Base-by-base conservation (phyloP, 2,329 filamentous ascomycete species). In the Fusarium sp. region DNA sequence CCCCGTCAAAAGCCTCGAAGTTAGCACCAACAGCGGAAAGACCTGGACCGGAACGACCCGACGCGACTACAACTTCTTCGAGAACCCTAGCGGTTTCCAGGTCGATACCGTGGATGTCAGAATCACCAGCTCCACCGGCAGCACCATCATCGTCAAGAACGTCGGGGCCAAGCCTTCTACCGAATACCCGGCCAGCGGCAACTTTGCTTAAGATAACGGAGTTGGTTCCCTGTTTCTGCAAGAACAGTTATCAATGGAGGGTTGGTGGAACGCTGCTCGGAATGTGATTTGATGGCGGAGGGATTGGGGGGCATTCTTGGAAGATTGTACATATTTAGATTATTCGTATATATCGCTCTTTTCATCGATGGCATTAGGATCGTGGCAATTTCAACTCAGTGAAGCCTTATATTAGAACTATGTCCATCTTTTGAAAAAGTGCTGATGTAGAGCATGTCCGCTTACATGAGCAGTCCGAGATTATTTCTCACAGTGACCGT, bases 51-150 rank as follows among this genome's bases (percentile, higher is more conserved):
- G 79, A 22, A 91, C 90, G 0, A 84, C 82, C 1, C 84, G 90
- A 48, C 80, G 84, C 55, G 80, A 83, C 24, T 90, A 90, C 78
- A 89, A 92, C 84, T 92, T 86, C 82, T 92, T 92, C 57, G 87
- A 92, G 83, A 86, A 90, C 74, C 68, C 82, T 1, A 83, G 84
- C 64, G 90, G 90, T 0, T 91, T 89, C 74, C 87, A 88, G 2
- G 85, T 85, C 0, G 80, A 84, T 18, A 85, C 79, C 4, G 88
- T 92, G 4, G 85, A 88, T 75, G 84, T 92, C 36, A 85, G 85
- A 64, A 84, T 91, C 30, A 91, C 89, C 3, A 86, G 87, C 66
- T 77, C 82, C 7, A 84, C 84, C 38, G 90, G 90, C 0, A 82
- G 84, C 68, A 84, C 77, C 0, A 83, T 92, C 24, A 81, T 84